Percentiles rank a stretch among this genome's conserved stretches.
These are phyloP conservation scores for Entomortierella parvispora DNA, from an alignment of 192 early-diverging fungal species.

Conservation along the genomic window DNA sequence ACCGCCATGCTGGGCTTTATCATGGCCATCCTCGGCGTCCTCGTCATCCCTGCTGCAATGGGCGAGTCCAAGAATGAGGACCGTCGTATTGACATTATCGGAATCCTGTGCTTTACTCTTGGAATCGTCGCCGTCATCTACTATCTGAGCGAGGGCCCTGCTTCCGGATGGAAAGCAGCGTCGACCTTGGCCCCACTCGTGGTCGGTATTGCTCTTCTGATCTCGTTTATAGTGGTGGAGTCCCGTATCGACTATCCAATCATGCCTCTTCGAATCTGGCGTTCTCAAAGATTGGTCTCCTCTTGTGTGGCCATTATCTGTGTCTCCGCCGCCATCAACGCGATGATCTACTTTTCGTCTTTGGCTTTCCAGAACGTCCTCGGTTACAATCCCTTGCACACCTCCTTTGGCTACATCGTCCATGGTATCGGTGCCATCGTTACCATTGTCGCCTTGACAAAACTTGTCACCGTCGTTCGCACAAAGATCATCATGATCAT, in stretches of 20 bases:
- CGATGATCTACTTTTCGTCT: constrained; percentile 9
- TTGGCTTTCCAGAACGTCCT: constrained; percentile 11
- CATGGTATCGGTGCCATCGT: constrained; percentile 6
- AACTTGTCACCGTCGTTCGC: neutral
- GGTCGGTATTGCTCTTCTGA: neutral
- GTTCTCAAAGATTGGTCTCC: neutral
- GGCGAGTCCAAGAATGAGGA: constrained; percentile 8
- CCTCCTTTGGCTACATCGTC: constrained; percentile 1
- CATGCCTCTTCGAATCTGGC: constrained; percentile 16
- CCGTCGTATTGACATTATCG: constrained; percentile 12
- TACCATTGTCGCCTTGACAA: neutral
- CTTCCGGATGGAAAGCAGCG: neutral
- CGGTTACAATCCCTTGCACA: neutral
- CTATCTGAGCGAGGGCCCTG: constrained; percentile 13
- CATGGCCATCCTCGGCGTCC: constrained; percentile 17
- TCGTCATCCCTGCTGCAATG: constrained; percentile 5
- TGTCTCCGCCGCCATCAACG: constrained; percentile 8
- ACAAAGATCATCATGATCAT: constrained; percentile 16
- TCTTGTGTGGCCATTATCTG: constrained; percentile 1
- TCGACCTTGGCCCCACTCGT: neutral
- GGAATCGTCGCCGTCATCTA: constrained; percentile 24
- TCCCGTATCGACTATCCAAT: constrained; percentile 3
- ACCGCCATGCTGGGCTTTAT: constrained; percentile 7
- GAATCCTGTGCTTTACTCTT: constrained; percentile 7
- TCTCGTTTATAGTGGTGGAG: neutral